phyloP scores from a whole-genome alignment of 192 early-diverging fungal species.

The Rhizoclosmatium globosum region DNA sequence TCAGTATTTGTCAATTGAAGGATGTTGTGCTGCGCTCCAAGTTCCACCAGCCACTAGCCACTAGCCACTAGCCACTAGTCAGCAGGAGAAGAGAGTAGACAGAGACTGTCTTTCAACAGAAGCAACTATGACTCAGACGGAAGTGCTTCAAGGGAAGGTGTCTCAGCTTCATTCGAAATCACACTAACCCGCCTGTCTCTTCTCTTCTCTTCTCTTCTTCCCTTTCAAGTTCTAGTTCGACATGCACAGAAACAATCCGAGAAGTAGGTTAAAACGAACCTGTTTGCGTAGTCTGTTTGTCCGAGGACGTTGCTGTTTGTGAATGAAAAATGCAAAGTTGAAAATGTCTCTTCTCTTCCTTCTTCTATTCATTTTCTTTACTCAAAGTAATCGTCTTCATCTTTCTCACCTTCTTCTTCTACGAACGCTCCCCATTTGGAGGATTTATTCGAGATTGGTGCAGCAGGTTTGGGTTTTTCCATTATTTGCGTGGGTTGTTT shows the following conservation, averaged over 20 bases:
- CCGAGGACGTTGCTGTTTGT: too few relatives aligned
- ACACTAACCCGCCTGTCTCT: too few relatives aligned
- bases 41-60: neutral
- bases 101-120: neutral
- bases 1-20: neutral
- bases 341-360: neutral
- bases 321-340: too few relatives aligned
- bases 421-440: slow-evolving; percentile 15
- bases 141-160: too few relatives aligned
- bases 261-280: neutral
- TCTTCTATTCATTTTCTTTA: neutral
- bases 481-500: neutral
- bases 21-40: neutral
- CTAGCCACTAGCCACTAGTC: neutral
- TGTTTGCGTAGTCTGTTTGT: neutral
- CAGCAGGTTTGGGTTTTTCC: neutral
- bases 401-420: slow-evolving; percentile 4
- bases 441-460: neutral
- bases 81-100: neutral
- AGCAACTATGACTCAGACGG: too few relatives aligned
- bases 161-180: too few relatives aligned
- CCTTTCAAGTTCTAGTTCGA: neutral
- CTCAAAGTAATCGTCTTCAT: neutral
- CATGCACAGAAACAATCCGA: neutral
- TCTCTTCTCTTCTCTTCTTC: neutral